phyloP scores from a whole-genome alignment of 2,329 filamentous ascomycete genomes.

The Hysterium pulicare region DNA sequence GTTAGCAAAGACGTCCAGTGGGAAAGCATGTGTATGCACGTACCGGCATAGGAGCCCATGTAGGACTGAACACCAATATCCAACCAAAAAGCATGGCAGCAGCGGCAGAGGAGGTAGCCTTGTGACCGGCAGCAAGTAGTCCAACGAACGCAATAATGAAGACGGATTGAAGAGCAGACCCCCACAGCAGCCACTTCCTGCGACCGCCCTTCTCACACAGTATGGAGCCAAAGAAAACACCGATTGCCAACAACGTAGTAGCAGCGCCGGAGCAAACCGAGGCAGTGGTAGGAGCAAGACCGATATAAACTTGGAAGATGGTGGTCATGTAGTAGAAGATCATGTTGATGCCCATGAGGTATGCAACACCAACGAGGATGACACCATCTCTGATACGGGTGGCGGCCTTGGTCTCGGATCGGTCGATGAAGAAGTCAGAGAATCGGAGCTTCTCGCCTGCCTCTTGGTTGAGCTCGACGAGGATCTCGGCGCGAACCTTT shows the following conservation, averaged over 20 bases:
- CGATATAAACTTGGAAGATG: constrained; percentile 36
- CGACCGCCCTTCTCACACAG: constrained; percentile 25
- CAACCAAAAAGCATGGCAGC: constrained; percentile 31
- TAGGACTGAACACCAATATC: constrained; percentile 30
- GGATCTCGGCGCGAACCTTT: constrained; percentile 11
- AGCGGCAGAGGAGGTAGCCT: constrained; percentile 19
- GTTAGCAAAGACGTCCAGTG: too few species aligned
- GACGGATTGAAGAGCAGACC: constrained; percentile 19
- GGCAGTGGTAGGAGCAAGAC: constrained; percentile 17
- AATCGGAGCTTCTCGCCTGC: constrained; percentile 16
- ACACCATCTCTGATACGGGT: constrained; percentile 33
- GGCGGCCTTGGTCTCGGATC: constrained; percentile 19
- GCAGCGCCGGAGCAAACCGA: constrained; percentile 22
- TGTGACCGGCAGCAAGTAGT: constrained; percentile 13
- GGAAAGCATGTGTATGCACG: constrained; percentile 6
- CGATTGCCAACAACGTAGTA: constrained; percentile 23
- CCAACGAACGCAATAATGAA: constrained; percentile 28
- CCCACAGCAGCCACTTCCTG: constrained; percentile 26
- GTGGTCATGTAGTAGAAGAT: constrained; percentile 43
- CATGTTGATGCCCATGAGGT: constrained; percentile 42
- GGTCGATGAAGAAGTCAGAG: constrained; percentile 20
- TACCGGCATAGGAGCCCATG: constrained; percentile 24
- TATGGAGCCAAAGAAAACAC: constrained; percentile 18
- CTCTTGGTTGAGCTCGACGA: constrained; percentile 12
- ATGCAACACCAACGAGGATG: constrained; percentile 40